Percentiles rank a stretch among this genome's conserved stretches.
Evolutionary conservation across 345 rosid genomes (phyloP).

Genomic region (Syzygium grande): DNA sequence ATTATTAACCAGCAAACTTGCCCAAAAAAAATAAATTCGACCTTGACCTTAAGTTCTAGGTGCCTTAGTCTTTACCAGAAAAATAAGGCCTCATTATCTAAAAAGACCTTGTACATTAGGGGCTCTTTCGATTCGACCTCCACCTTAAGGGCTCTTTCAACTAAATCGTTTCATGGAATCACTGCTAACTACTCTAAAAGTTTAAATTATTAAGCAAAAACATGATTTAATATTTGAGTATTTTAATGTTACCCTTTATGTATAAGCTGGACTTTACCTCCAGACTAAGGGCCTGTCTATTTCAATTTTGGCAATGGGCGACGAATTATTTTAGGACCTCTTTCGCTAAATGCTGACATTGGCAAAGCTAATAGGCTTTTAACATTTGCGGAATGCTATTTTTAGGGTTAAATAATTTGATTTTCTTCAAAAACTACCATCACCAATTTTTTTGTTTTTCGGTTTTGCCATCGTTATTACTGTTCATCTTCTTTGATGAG

Average conservation of each 20-base stretch:
- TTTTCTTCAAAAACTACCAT: too few relatives aligned
- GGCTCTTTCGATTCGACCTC: not conserved
- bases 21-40: not conserved
- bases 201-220: not conserved
- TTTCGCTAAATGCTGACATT: too few relatives aligned
- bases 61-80: not conserved
- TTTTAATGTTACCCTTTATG: not conserved
- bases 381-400: too few relatives aligned
- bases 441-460: too few relatives aligned
- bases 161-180: too few relatives aligned
- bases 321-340: too few relatives aligned
- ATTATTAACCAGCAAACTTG: not conserved
- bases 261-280: fast-evolving
- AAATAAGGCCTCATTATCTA: not conserved
- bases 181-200: fast-evolving
- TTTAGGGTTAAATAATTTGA: too few relatives aligned
- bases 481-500: too few relatives aligned
- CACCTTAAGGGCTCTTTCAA: not conserved
- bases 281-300: not conserved
- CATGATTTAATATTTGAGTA: not conserved
- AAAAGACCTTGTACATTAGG: not conserved
- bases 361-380: too few relatives aligned
- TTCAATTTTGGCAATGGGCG: too few relatives aligned
- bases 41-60: not conserved
- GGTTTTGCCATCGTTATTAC: too few relatives aligned